Percentiles rank a stretch among this genome's conserved stretches.
Evolutionary conservation across 179 eudicot species (phyloP).

Genomic region (Beta corolliflora): DNA sequence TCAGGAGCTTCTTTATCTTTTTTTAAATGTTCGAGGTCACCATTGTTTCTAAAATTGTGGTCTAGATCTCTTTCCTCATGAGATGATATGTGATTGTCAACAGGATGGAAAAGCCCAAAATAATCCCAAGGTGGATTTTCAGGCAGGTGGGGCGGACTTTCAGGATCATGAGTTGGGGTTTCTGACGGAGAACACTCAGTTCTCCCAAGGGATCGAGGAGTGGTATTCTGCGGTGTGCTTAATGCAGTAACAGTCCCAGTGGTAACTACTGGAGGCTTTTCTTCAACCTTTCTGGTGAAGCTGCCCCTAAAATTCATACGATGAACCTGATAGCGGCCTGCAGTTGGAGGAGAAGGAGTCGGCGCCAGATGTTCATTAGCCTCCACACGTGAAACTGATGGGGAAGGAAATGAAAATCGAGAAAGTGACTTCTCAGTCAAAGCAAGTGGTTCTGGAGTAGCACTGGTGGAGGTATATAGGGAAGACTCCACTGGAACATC

Average conservation of each 20-base stretch:
- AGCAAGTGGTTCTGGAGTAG: slow-evolving; percentile 67
- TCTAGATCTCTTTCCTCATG: slow-evolving; percentile 47
- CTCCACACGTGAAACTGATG: slow-evolving; percentile 56
- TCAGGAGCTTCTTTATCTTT: slow-evolving; percentile 49
- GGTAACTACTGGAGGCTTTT: slow-evolving; percentile 54
- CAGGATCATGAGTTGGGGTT: slow-evolving; percentile 36
- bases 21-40: slow-evolving; percentile 32
- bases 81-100: slow-evolving; percentile 63
- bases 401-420: slow-evolving; percentile 64
- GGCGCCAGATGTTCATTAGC: slow-evolving; percentile 49
- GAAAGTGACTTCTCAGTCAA: slow-evolving; percentile 58
- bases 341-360: slow-evolving; percentile 62
- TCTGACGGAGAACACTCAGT: slow-evolving; percentile 47
- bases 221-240: slow-evolving; percentile 43
- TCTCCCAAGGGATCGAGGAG: slow-evolving; percentile 49
- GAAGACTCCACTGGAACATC: slow-evolving; percentile 59
- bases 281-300: slow-evolving; percentile 69
- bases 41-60: slow-evolving; percentile 39
- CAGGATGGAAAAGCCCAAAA: slow-evolving; percentile 78
- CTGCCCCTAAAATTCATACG: slow-evolving; percentile 74
- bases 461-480: slow-evolving; percentile 58
- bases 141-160: slow-evolving; percentile 36
- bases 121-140: slow-evolving; percentile 85
- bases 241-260: slow-evolving; percentile 59
- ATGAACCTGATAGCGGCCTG: slow-evolving; percentile 52